Percentiles rank a stretch among this genome's conserved stretches.
phyloP scores from a whole-genome alignment of 208 protist genomes.

The Acanthamoeba culbertsoni region DNA sequence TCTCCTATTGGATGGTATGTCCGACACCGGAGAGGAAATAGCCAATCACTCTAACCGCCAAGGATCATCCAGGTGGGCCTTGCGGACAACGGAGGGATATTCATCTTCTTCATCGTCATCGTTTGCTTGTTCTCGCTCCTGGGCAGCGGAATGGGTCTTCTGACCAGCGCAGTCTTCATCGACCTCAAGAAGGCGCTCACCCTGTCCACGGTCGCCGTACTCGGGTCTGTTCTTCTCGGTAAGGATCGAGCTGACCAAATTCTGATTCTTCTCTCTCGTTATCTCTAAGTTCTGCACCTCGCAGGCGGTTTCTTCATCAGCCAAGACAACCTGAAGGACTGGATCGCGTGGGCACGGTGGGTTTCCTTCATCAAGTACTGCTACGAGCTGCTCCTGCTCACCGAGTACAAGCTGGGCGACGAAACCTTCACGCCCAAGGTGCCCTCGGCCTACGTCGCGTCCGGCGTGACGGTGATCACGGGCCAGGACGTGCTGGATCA shows the following conservation, averaged over 20 bases:
- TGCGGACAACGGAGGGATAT: not conserved
- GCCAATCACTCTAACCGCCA: not conserved
- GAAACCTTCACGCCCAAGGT: not conserved
- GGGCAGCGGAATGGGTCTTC: conserved; percentile 48
- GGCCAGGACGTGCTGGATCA: conserved; percentile 21
- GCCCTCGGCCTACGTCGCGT: not conserved
- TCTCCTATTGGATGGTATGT: conserved; percentile 55
- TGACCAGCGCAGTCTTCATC: not conserved
- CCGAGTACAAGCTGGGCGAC: not conserved
- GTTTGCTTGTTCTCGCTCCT: not conserved
- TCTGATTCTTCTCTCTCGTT: not conserved
- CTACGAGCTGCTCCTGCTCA: conserved; percentile 24
- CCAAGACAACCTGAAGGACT: not conserved
- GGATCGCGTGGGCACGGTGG: conserved; percentile 26
- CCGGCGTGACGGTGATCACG: too few relatives aligned
- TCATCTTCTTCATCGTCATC: conserved; percentile 56
- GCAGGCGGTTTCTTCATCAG: conserved; percentile 32
- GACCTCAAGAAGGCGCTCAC: conserved; percentile 29
- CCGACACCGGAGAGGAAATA: not conserved
- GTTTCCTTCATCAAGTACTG: conserved; percentile 61
- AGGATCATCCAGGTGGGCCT: not conserved
- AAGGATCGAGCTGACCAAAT: not conserved
- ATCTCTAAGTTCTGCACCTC: not conserved
- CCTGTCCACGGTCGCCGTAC: not conserved
- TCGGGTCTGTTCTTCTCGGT: conserved; percentile 26